Evolutionary conservation across 192 early-diverging fungal genomes (phyloP).

Genomic region (Linnemannia zychae): DNA sequence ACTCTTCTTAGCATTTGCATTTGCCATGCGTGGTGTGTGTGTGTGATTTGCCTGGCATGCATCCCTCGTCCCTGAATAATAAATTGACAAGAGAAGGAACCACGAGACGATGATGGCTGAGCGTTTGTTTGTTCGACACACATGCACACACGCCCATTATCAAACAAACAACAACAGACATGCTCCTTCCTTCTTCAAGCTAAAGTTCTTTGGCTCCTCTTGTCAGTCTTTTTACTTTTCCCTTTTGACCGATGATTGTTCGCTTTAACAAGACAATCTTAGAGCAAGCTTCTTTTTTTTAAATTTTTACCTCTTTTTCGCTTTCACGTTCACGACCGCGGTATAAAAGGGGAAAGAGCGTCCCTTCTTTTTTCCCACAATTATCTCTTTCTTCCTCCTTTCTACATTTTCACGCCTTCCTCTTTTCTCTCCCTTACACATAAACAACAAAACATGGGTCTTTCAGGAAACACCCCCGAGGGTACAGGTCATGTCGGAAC

Average conservation of each 20-base stretch:
- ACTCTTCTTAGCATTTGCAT: not conserved
- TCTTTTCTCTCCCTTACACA: not conserved
- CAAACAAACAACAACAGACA: not conserved
- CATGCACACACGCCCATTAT: not conserved
- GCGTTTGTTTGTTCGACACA: not conserved
- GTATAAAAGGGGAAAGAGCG: not conserved
- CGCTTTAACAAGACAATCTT: not conserved
- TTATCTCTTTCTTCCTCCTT: not conserved
- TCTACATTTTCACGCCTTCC: not conserved
- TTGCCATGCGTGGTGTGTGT: not conserved
- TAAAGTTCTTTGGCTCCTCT: not conserved
- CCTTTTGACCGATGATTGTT: not conserved
- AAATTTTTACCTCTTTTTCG: not conserved
- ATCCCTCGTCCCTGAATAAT: conserved; percentile 2
- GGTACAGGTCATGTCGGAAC: conserved; percentile 50
- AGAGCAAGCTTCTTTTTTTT: not conserved
- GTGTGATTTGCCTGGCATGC: not conserved
- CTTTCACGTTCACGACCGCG: not conserved
- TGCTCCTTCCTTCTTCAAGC: not conserved
- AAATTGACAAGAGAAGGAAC: not conserved
- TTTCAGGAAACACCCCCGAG: conserved; percentile 34
- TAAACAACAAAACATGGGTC: conserved; percentile 1
- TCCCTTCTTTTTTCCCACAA: not conserved
- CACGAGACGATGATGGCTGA: not conserved
- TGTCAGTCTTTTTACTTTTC: no score